phyloP scores from a whole-genome alignment of 192 early-diverging fungal genomes.

The Diversispora eburnea region DNA sequence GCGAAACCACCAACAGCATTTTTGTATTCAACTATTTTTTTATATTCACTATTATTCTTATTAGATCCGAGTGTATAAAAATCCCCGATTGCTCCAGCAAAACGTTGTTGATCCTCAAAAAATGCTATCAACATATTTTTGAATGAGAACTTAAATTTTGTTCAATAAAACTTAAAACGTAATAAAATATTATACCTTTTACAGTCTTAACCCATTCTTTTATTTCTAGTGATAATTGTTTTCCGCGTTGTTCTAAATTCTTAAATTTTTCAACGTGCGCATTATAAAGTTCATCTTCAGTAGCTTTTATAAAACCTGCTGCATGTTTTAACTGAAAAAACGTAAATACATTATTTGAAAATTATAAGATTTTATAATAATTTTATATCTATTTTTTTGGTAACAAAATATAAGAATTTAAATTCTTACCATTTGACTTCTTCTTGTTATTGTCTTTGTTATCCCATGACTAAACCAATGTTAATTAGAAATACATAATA shows the following conservation, averaged over 20 bases:
- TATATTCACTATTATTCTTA: neutral
- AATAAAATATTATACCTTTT: constrained; percentile 33
- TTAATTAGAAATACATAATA: neutral
- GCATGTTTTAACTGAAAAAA: constrained; percentile 53
- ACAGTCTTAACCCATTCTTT: constrained; percentile 46
- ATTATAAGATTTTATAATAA: neutral
- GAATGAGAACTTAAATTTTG: neutral
- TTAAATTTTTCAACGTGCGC: constrained; percentile 54
- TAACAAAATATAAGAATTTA: neutral
- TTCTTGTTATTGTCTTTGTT: constrained; percentile 63
- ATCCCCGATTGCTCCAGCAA: constrained; percentile 55
- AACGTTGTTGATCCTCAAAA: constrained; percentile 50
- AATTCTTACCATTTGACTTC: constrained; percentile 42
- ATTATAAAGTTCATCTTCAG: constrained; percentile 60
- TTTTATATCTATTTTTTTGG: neutral
- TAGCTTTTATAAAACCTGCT: constrained; percentile 54
- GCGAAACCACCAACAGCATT: constrained; percentile 12
- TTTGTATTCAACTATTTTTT: constrained; percentile 16
- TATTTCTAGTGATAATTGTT: constrained; percentile 47
- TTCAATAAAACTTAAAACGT: neutral
- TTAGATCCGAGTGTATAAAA: constrained; percentile 41
- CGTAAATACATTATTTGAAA: neutral
- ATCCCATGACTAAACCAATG: constrained; percentile 62
- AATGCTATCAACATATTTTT: constrained; percentile 31
- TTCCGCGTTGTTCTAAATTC: constrained; percentile 46